Base-by-base conservation (phyloP, 2,329 filamentous ascomycete species). In the Colletotrichum coccodes region DNA sequence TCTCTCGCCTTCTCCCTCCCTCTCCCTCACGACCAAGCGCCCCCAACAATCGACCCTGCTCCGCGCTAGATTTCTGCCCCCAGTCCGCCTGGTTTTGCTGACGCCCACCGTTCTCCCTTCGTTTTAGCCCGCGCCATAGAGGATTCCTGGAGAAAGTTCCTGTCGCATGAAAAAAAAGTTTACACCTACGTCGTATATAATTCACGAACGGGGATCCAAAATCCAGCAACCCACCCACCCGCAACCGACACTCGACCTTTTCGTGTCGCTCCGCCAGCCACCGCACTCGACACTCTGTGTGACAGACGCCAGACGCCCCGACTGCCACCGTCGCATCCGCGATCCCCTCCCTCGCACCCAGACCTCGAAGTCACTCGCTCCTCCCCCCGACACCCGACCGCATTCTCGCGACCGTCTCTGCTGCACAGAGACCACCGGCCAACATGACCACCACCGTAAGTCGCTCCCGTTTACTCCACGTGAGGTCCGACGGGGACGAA, bases 371-470 rank as follows among this genome's bases (percentile, higher is more conserved):
- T 52, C 64, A 46, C 60, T 67, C 64, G 32, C n/a, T 52, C 49
- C 59, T 44, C 30, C 34, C 23, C 46, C 23, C 52, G 53, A 64
- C 36, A 23, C 52, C 42, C 76, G 46, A 76, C 75, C 44, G 73
- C 74, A 34, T 77, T 34, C 47, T 50, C 47, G 52, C 78, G 70
- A 76, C 72, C 74, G 50, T 54, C 64, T 49, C 58, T 77, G 36
- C 74, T 60, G 65, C 63, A 32, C 42, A 69, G 42, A 59, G 46
- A 59, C 30, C 23, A 21, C 21, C 42, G 46, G 73, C 71, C 64
- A 72, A 71, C 60, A 81, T 83, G 79, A 75, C 79, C 36, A 79
- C 76, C 70, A 67, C 78, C 63, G 81, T 84, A 71, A 80, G 81
- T 81, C 56, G 46, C 57, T 59, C 61, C 62, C 44, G 32, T 70